These are phyloP conservation scores for Tolypocladium cylindrosporum DNA, from an alignment of 2,329 filamentous ascomycete species.

Conservation along the genomic window DNA sequence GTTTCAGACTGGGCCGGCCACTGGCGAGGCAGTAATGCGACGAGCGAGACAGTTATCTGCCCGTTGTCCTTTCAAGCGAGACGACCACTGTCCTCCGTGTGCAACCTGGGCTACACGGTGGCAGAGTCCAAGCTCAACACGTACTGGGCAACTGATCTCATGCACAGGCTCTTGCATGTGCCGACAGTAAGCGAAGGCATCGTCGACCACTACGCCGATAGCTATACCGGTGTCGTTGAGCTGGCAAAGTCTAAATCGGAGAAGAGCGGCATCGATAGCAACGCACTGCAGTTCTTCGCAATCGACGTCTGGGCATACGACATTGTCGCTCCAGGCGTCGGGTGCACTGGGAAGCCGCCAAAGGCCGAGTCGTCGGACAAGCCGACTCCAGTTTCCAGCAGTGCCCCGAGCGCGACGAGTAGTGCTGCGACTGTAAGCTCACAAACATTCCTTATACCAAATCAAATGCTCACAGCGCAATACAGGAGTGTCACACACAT, in stretches of 20 bases:
- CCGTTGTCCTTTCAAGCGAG: conserved; percentile 49
- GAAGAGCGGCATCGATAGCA: conserved; percentile 37
- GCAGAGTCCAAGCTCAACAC: conserved; percentile 43
- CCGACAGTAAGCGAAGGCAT: conserved; percentile 47
- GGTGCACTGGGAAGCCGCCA: no score
- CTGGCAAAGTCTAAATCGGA: conserved; percentile 38
- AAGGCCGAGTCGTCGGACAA: no score
- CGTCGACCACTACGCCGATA: conserved; percentile 53
- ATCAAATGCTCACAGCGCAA: neutral
- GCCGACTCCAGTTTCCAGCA: neutral
- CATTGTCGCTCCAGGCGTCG: no score
- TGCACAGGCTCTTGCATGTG: conserved; percentile 58
- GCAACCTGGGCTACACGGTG: conserved; percentile 53
- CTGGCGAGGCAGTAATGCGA: conserved; percentile 56
- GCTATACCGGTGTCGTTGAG: conserved; percentile 42
- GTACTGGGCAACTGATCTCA: conserved; percentile 50
- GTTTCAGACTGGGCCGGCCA: conserved; percentile 53
- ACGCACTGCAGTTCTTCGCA: no score
- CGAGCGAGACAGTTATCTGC: conserved; percentile 61
- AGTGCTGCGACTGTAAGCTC: neutral
- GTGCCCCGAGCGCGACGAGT: neutral
- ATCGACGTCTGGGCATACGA: no score
- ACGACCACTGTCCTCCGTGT: conserved; percentile 47
- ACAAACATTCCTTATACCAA: neutral
- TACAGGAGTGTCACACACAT: neutral